phyloP scores from a whole-genome alignment of 257 asterid genomes.

The Primulina tabacum region DNA sequence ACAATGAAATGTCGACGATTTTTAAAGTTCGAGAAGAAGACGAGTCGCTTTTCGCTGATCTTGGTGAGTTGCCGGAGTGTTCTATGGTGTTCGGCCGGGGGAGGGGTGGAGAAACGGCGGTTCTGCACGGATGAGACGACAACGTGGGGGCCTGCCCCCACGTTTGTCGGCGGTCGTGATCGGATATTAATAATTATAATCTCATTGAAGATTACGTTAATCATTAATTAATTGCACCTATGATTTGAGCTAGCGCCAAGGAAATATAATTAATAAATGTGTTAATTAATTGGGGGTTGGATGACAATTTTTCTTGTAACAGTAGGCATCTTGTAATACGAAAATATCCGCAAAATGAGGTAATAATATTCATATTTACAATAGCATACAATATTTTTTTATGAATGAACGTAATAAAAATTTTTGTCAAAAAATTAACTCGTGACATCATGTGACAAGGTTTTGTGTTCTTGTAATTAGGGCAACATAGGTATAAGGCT shows the following conservation, averaged over 20 bases:
- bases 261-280: constrained; percentile 36
- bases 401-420: no score
- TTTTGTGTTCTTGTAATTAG: no score
- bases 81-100: constrained; percentile 73
- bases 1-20: constrained; percentile 50
- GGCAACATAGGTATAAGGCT: no score
- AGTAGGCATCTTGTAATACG: no score
- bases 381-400: no score
- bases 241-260: background rate
- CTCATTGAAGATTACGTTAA: background rate
- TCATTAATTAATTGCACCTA: constrained; percentile 12
- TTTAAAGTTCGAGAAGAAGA: constrained; percentile 79
- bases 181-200: no score
- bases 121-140: constrained; percentile 28
- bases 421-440: no score
- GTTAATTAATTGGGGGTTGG: constrained; percentile 29
- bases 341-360: no score
- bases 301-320: no score
- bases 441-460: no score
- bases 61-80: constrained; percentile 91
- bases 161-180: background rate
- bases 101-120: constrained; percentile 50
- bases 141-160: background rate
- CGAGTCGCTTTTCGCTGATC: constrained; percentile 76
- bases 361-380: no score